Conservation (phyloP, 306 rosid species). For the Prunus kanzakura region DNA sequence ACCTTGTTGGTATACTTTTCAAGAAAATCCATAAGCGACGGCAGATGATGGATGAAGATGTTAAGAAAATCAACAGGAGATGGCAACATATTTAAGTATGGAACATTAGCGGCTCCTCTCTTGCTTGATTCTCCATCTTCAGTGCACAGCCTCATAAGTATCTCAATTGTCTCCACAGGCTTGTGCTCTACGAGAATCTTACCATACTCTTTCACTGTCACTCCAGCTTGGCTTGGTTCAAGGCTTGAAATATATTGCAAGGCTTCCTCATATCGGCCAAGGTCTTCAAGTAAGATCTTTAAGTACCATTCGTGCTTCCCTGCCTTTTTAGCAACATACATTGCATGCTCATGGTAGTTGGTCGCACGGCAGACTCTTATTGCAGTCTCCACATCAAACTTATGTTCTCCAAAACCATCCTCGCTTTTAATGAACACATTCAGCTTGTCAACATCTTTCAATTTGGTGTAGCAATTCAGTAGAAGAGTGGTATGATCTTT, state of each 20-base stretch:
- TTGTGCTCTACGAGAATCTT: constrained; percentile 92
- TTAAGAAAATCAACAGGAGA: constrained; percentile 99
- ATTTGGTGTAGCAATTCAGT: constrained; percentile 89
- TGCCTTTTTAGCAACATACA: constrained; percentile 97
- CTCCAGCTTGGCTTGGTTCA: constrained; percentile 88
- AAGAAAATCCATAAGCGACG: constrained; percentile 89
- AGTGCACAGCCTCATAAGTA: constrained; percentile 84
- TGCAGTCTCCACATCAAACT: constrained; percentile 96
- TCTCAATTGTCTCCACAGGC: constrained; percentile 87
- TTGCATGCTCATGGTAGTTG: constrained; percentile 97
- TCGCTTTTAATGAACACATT: constrained; percentile 81
- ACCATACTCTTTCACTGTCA: constrained; percentile 93
- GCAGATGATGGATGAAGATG: constrained; percentile 85
- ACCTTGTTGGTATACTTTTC: constrained; percentile 86
- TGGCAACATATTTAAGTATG: constrained; percentile 78
- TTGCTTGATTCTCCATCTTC: constrained; percentile 68
- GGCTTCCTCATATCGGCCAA: constrained; percentile 94
- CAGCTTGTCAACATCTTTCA: constrained; percentile 92
- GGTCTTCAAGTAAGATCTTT: constrained; percentile 98
- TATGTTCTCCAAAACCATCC: constrained; percentile 78
- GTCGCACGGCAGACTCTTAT: constrained; percentile 98
- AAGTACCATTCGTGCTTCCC: constrained; percentile 94
- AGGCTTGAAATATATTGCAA: constrained; percentile 86
- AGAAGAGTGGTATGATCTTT: constrained; percentile 97
- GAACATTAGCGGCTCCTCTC: constrained; percentile 41